Evolutionary conservation across 1,284 basidiomycete genomes (phyloP).

Genomic region (Mycena sp.): DNA sequence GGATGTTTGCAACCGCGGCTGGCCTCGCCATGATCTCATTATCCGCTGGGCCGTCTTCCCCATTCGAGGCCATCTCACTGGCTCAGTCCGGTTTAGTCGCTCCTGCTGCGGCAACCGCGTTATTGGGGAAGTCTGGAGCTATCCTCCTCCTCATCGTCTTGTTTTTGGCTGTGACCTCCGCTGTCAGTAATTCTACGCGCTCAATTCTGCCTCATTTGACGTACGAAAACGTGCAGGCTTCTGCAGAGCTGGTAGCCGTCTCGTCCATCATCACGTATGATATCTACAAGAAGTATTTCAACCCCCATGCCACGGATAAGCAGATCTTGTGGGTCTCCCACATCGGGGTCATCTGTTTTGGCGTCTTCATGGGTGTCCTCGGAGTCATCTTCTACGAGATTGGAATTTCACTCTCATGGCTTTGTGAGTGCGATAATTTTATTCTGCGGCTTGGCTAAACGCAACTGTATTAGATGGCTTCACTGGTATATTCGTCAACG

Average conservation of each 20-base stretch:
- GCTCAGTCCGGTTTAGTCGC: slow-evolving; percentile 40
- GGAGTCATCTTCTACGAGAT: slow-evolving; percentile 23
- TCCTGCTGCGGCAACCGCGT: slow-evolving; percentile 43
- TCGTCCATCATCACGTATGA: slow-evolving; percentile 56
- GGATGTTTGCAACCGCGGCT: slow-evolving; percentile 51
- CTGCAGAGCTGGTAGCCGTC: slow-evolving; percentile 58
- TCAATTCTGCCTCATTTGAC: neutral
- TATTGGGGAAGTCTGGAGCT: slow-evolving; percentile 44
- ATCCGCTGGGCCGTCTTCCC: slow-evolving; percentile 25
- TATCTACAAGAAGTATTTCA: slow-evolving; percentile 51
- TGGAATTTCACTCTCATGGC: slow-evolving; percentile 22
- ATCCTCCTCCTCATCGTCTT: slow-evolving; percentile 40
- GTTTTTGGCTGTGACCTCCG: slow-evolving; percentile 55
- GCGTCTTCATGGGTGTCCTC: slow-evolving; percentile 25
- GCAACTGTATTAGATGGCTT: slow-evolving; percentile 3
- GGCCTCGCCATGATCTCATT: slow-evolving; percentile 50
- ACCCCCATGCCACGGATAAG: slow-evolving; percentile 44
- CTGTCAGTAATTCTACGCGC: slow-evolving; percentile 32
- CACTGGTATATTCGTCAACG: neutral
- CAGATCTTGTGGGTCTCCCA: slow-evolving; percentile 29
- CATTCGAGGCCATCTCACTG: slow-evolving; percentile 2
- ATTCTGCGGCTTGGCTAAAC: neutral
- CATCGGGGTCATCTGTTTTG: slow-evolving; percentile 21
- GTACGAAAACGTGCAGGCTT: slow-evolving; percentile 25
- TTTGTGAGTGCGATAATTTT: slow-evolving; percentile 15